Percentiles rank a stretch among this genome's conserved stretches.
phyloP scores from a whole-genome alignment of 495 filamentous ascomycete genomes.

The Penicillium longicatenatum region DNA sequence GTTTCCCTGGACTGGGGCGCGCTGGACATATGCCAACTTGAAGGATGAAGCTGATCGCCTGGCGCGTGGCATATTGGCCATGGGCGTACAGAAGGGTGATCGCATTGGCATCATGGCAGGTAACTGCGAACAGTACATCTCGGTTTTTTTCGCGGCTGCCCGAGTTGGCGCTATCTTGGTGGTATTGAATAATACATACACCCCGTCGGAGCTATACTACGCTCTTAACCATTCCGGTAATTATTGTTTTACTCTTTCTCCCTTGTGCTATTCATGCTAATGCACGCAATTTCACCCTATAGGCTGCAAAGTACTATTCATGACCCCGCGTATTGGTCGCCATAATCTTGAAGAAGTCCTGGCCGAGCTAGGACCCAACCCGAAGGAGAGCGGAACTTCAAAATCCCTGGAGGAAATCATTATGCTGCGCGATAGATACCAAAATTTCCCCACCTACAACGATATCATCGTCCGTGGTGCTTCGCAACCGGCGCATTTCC shows the following conservation, averaged over 20 bases:
- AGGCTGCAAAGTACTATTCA: constrained; percentile 66
- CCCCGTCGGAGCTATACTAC: constrained; percentile 60
- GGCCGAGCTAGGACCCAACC: constrained; percentile 44
- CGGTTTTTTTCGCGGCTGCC: constrained; percentile 67
- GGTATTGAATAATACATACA: constrained; percentile 74
- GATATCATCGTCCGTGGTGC: constrained; percentile 42
- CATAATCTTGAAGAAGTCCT: constrained; percentile 57
- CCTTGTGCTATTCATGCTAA: background rate
- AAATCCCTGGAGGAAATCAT: constrained; percentile 50
- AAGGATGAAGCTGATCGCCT: constrained; percentile 60
- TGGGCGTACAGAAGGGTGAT: constrained; percentile 64
- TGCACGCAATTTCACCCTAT: constrained; percentile 1
- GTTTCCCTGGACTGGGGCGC: constrained; percentile 64
- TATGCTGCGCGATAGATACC: constrained; percentile 54
- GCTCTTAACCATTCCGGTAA: constrained; percentile 65
- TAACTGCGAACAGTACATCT: constrained; percentile 70
- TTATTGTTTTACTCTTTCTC: constrained; percentile 2
- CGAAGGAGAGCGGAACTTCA: constrained; percentile 32
- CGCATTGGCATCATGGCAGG: constrained; percentile 70
- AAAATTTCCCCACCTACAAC: constrained; percentile 53
- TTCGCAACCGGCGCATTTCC: constrained; percentile 38
- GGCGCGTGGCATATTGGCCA: constrained; percentile 58
- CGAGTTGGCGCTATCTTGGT: constrained; percentile 68
- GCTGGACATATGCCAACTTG: constrained; percentile 67
- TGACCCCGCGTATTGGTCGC: constrained; percentile 61